These are phyloP conservation scores for Wickerhamomyces mucosus DNA, from an alignment of 805 yeast genomes.

Conservation along the genomic window DNA sequence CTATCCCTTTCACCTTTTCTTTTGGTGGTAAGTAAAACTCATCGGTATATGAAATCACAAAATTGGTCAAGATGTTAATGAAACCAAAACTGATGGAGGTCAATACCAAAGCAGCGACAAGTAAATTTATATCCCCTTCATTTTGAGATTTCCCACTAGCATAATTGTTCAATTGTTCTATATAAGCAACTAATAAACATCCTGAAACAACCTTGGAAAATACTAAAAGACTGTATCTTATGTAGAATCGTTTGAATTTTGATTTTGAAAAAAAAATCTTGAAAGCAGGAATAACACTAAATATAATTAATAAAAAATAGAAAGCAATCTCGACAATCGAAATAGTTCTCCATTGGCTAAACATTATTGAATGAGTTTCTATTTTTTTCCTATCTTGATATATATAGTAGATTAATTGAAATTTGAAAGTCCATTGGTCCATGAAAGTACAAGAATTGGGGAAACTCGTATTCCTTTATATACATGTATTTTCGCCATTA, in stretches of 20 bases:
- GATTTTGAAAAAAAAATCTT: background rate
- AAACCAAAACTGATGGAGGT: background rate
- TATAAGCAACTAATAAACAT: background rate
- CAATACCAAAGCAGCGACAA: background rate
- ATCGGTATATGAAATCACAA: background rate
- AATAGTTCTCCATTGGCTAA: background rate
- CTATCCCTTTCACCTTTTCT: too few relatives aligned
- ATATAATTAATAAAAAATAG: background rate
- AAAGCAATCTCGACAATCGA: background rate
- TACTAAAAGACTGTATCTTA: background rate
- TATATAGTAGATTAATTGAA: too few relatives aligned
- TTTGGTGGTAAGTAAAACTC: background rate
- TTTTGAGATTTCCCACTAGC: too few relatives aligned
- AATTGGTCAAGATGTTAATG: background rate
- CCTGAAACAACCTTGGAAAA: background rate
- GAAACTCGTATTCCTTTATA: too few relatives aligned
- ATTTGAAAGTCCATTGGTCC: too few relatives aligned
- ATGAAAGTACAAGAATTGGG: too few relatives aligned
- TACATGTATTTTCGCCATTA: too few relatives aligned
- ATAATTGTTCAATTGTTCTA: background rate
- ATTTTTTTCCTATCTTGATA: too few relatives aligned
- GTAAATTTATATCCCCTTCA: background rate
- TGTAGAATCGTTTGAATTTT: background rate
- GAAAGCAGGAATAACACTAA: background rate
- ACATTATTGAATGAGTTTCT: too few relatives aligned